Conservation (phyloP, 805 yeast genomes). For the Dipodascopsis tothii region DNA sequence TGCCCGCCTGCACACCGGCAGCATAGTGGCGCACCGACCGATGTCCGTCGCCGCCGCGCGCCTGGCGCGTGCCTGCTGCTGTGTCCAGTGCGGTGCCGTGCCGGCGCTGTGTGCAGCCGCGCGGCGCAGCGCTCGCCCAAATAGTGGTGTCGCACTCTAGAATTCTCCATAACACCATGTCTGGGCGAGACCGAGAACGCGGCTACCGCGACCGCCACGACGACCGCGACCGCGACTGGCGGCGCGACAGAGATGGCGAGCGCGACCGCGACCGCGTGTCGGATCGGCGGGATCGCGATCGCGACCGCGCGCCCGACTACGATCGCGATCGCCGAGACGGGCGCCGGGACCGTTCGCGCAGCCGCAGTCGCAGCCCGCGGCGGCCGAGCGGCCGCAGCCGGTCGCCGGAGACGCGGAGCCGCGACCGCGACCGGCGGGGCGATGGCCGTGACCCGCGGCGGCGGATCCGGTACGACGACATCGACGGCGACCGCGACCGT, state of each 20-base stretch:
- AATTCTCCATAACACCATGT: too few relatives aligned
- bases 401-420: conserved; percentile 4
- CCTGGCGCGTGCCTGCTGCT: too few relatives aligned
- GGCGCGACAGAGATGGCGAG: not conserved
- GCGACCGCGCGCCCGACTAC: not conserved
- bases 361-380: conserved; percentile 1
- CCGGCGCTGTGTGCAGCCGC: too few relatives aligned
- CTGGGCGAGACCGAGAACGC: too few relatives aligned
- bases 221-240: too few relatives aligned
- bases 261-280: not conserved
- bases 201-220: too few relatives aligned
- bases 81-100: too few relatives aligned
- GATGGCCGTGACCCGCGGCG: conserved; percentile 2
- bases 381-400: conserved; percentile 1
- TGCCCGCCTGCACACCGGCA: too few relatives aligned
- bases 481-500: not conserved
- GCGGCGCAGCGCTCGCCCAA: too few relatives aligned
- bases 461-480: not conserved
- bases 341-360: conserved; percentile 1
- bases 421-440: conserved; percentile 2
- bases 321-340: conserved; percentile 1
- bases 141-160: too few relatives aligned
- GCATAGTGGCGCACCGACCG: too few relatives aligned
- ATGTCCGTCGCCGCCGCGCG: too few relatives aligned
- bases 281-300: not conserved